Conservation (phyloP, 2,329 filamentous ascomycete species). For the Nemania bipapillata region DNA sequence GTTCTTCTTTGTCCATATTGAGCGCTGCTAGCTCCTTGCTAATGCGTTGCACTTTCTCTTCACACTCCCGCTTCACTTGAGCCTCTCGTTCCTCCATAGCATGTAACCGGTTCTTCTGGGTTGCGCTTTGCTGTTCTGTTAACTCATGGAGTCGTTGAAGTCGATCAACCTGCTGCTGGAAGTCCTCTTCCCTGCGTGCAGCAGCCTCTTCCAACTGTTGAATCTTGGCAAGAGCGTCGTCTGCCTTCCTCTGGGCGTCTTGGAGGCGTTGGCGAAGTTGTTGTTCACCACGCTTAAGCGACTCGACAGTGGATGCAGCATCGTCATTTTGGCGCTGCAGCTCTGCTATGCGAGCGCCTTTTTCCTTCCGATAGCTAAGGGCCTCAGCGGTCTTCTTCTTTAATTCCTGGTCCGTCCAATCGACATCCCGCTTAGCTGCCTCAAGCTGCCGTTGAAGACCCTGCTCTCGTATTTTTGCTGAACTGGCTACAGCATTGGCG, state of each 20-base stretch:
- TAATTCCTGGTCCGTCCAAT: conserved; percentile 92
- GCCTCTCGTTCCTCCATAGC: conserved; percentile 73
- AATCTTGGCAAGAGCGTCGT: conserved; percentile 82
- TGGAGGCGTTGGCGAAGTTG: conserved; percentile 83
- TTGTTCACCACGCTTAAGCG: conserved; percentile 81
- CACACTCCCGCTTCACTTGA: conserved; percentile 73
- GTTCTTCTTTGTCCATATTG: conserved; percentile 58
- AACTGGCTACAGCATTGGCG: conserved; percentile 80
- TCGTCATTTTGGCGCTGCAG: conserved; percentile 91
- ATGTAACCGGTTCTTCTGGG: conserved; percentile 74
- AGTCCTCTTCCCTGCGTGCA: conserved; percentile 83
- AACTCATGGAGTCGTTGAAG: conserved; percentile 83
- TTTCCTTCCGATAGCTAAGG: conserved; percentile 92
- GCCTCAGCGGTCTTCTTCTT: conserved; percentile 89
- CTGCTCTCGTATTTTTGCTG: conserved; percentile 89
- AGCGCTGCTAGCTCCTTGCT: conserved; percentile 68
- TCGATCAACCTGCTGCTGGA: conserved; percentile 85
- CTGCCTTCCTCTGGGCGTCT: conserved; percentile 84
- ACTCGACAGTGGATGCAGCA: conserved; percentile 77
- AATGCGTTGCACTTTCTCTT: conserved; percentile 67
- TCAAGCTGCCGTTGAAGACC: conserved; percentile 90
- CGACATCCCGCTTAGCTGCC: conserved; percentile 85
- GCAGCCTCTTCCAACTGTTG: conserved; percentile 87
- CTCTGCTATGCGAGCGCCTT: conserved; percentile 86
- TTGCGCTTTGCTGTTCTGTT: conserved; percentile 78